These are phyloP conservation scores for Fusarium albosuccineum DNA, from an alignment of 2,329 filamentous ascomycete species.

Conservation along the genomic window DNA sequence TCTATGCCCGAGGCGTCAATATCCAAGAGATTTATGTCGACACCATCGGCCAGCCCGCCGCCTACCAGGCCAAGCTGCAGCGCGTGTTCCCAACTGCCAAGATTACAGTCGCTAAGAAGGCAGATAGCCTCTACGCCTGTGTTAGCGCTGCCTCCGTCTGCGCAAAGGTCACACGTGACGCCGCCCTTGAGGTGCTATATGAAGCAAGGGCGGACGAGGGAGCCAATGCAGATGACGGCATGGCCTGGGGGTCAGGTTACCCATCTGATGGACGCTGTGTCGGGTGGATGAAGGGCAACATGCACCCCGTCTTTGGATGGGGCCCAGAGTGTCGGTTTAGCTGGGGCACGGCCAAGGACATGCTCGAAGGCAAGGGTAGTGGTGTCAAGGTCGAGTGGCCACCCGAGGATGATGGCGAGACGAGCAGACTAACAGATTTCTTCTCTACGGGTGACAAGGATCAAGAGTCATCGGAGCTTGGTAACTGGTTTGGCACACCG, in stretches of 20 bases:
- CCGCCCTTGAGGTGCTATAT: constrained; percentile 85
- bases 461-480: constrained; percentile 73
- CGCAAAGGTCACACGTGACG: constrained; percentile 95
- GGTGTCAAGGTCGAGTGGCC: constrained; percentile 88
- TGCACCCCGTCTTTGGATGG: constrained; percentile 97
- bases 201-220: constrained; percentile 55
- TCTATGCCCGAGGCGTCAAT: constrained; percentile 83
- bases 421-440: constrained; percentile 81
- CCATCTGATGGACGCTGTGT: constrained; percentile 87
- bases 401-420: constrained; percentile 75
- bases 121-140: constrained; percentile 90
- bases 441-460: constrained; percentile 64
- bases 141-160: constrained; percentile 95
- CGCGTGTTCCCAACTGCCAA: constrained; percentile 82
- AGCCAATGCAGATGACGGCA: constrained; percentile 54
- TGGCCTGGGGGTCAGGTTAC: constrained; percentile 91
- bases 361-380: constrained; percentile 81
- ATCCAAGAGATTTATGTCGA: constrained; percentile 93
- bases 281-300: constrained; percentile 84
- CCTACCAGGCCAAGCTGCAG: constrained; percentile 88
- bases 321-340: constrained; percentile 93
- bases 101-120: constrained; percentile 88
- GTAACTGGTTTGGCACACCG: constrained; percentile 85
- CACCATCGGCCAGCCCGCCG: constrained; percentile 85
- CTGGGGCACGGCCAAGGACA: constrained; percentile 94